A percentile compares a stretch with the other conserved stretches of the same genome.
These are phyloP conservation scores for Penicillium antarcticum DNA, from an alignment of 495 filamentous ascomycete species.

Conservation along the genomic window DNA sequence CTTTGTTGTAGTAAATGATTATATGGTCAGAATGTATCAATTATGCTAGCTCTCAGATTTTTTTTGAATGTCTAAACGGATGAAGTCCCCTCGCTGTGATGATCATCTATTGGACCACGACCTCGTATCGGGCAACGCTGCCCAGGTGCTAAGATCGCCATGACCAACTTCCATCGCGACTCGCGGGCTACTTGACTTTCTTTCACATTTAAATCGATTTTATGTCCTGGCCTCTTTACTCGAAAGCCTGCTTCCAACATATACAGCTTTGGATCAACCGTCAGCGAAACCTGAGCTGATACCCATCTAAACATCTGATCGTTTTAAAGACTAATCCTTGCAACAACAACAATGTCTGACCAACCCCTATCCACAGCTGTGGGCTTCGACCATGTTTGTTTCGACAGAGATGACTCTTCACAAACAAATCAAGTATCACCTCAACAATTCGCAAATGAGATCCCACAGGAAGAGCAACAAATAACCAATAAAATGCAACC, in stretches of 20 bases:
- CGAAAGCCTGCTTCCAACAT: not conserved
- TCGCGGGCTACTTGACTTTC: not conserved
- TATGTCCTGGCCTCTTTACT: not conserved
- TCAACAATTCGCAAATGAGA: not conserved
- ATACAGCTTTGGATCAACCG: no score
- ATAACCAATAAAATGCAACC: not conserved
- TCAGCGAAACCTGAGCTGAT: no score
- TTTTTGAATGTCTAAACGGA: not conserved
- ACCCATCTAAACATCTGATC: no score
- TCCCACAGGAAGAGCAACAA: not conserved
- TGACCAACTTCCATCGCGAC: not conserved
- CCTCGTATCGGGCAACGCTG: constrained; percentile 2
- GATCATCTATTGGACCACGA: not conserved
- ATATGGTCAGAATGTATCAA: no score
- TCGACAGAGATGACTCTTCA: not conserved
- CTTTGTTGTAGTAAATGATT: no score
- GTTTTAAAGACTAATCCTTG: not conserved
- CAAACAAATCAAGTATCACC: not conserved
- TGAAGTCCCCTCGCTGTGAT: not conserved
- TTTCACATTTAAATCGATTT: not conserved
- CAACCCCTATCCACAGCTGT: not conserved
- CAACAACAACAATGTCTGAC: not conserved
- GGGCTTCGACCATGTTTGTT: not conserved
- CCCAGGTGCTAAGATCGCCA: not conserved
- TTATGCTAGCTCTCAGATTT: no score